These are phyloP conservation scores for Musa itinerans DNA, from an alignment of 176 grass and related monocot species.

Conservation along the genomic window DNA sequence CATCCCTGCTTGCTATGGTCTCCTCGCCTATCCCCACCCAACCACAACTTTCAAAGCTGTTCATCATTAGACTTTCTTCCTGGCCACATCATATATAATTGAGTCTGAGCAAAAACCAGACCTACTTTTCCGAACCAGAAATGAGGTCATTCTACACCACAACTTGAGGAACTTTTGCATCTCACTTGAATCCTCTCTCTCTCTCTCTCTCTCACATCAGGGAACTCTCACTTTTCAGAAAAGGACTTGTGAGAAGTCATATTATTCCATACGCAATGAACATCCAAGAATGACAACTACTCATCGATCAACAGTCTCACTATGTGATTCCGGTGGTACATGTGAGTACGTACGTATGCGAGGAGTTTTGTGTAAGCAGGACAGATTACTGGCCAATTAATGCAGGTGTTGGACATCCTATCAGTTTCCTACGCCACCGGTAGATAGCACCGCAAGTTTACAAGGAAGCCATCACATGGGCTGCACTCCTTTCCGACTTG, in stretches of 20 bases:
- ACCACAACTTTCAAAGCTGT: not conserved
- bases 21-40: not conserved
- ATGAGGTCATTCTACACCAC: constrained; percentile 1
- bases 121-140: constrained; percentile 2
- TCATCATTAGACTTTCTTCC: constrained; percentile 1
- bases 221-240: not conserved
- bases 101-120: not conserved
- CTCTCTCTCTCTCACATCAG: not conserved
- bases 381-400: no score
- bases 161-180: no score
- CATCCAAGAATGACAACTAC: not conserved
- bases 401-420: not conserved
- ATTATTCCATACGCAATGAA: not conserved
- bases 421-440: not conserved
- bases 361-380: no score
- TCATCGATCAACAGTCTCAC: no score
- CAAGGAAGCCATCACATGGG: not conserved
- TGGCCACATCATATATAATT: constrained; percentile 4
- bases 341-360: no score
- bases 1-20: not conserved
- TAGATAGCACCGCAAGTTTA: not conserved
- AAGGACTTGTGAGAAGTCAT: not conserved
- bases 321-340: no score
- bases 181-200: not conserved
- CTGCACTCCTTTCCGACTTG: no score